Evolutionary conservation across 371 early-diverging fungal species (phyloP).

Genomic region (Smittium mucronatum): DNA sequence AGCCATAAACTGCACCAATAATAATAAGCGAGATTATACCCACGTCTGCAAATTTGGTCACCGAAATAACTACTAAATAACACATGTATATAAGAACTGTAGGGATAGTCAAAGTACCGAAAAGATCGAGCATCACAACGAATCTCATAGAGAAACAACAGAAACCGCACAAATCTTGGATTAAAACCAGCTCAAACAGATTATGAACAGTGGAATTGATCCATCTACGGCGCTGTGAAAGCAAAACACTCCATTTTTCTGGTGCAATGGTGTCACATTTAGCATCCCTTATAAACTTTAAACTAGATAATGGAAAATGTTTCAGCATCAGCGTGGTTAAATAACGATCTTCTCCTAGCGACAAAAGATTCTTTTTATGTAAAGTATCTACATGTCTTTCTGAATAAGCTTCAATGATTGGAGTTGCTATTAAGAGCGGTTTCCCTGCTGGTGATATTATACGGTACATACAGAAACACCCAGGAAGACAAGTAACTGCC

Average conservation of each 20-base stretch:
- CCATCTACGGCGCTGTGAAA: constrained; percentile 92
- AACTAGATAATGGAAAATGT: constrained; percentile 87
- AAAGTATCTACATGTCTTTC: constrained; percentile 90
- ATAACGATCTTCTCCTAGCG: constrained; percentile 97
- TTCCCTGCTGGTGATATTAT: constrained; percentile 40
- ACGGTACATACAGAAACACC: constrained; percentile 90
- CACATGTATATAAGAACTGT: constrained; percentile 69
- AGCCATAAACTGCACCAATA: constrained; percentile 61
- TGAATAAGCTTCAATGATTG: constrained; percentile 82
- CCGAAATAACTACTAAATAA: constrained; percentile 58
- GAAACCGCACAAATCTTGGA: constrained; percentile 84
- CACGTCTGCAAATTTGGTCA: constrained; percentile 60
- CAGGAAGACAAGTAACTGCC: constrained; percentile 82
- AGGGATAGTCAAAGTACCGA: constrained; percentile 80
- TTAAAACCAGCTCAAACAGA: constrained; percentile 65
- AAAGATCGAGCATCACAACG: constrained; percentile 76
- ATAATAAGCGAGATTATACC: constrained; percentile 64
- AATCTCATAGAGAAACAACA: constrained; percentile 94
- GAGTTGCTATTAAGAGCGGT: constrained; percentile 63
- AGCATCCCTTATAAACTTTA: constrained; percentile 89
- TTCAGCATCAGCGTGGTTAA: constrained; percentile 94
- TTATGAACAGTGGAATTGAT: constrained; percentile 93
- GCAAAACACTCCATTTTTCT: constrained; percentile 75
- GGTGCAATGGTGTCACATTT: constrained; percentile 90
- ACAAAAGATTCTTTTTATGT: constrained; percentile 96